Evolutionary conservation across 345 rosid genomes (phyloP).

Genomic region (Salix suchowensis): DNA sequence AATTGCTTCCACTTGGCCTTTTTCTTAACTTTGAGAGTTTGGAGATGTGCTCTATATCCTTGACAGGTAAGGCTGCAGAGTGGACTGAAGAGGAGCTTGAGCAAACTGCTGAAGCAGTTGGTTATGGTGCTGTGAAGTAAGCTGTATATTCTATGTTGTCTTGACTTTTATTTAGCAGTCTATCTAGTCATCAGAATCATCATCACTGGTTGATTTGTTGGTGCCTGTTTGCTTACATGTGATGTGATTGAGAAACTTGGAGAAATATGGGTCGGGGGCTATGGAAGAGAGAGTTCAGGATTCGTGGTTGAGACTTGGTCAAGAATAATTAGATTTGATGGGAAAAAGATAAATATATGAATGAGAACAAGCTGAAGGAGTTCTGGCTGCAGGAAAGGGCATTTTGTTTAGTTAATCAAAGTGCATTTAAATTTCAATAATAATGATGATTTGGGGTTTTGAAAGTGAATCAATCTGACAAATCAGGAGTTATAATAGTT

Average conservation of each 20-base stretch:
- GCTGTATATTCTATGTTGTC: constrained; percentile 15
- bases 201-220: neutral
- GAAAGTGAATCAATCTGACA: no score
- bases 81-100: constrained; percentile 87
- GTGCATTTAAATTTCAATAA: neutral
- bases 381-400: neutral
- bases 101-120: constrained; percentile 87
- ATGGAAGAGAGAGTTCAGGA: neutral
- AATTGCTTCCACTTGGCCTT: neutral
- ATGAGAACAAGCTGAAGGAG: neutral
- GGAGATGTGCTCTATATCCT: neutral
- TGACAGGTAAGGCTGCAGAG: constrained; percentile 72
- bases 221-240: neutral
- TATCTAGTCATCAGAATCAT: neutral
- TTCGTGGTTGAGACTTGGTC: neutral
- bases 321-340: neutral
- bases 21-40: neutral
- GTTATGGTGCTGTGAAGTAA: constrained; percentile 98
- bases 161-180: neutral
- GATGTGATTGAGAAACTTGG: neutral
- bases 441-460: no score
- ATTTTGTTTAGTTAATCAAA: no score
- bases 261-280: neutral
- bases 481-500: no score
- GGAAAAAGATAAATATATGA: neutral